Evolutionary conservation across 225 moss, liverwort and hornwort species (phyloP).

Genomic region (Bryum argenteum): DNA sequence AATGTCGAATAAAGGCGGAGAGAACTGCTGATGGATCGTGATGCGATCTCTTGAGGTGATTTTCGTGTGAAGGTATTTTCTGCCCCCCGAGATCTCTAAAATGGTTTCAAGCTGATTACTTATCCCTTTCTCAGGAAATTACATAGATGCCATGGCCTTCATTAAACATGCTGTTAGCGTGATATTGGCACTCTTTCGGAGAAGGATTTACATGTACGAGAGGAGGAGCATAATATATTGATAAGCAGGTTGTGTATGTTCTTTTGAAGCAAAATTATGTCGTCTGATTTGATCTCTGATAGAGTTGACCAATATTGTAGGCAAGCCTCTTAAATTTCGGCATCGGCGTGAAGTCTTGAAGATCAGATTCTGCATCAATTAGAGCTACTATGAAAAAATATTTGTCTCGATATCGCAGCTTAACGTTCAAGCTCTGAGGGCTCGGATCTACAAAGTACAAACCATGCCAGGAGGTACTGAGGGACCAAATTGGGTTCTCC

Average conservation of each 20-base stretch:
- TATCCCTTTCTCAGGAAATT: neutral
- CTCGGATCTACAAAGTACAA: constrained; percentile 26
- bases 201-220: constrained; percentile 4
- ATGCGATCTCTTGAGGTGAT: constrained; percentile 18
- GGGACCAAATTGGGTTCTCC: constrained; percentile 84
- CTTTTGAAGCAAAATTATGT: constrained; percentile 3
- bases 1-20: neutral
- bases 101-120: constrained; percentile 5
- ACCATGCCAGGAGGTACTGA: constrained; percentile 59
- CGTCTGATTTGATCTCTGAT: constrained; percentile 12
- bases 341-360: constrained; percentile 19
- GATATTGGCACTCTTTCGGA: neutral
- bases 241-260: constrained; percentile 13
- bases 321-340: constrained; percentile 16
- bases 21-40: constrained; percentile 3
- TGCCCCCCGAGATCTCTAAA: neutral
- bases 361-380: constrained; percentile 28
- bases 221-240: constrained; percentile 1
- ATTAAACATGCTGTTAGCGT: constrained; percentile 1
- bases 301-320: constrained; percentile 30
- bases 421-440: constrained; percentile 14
- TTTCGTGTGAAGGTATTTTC: constrained; percentile 23
- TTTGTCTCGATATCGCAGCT: constrained; percentile 18
- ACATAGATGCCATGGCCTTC: constrained; percentile 3
- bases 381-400: constrained; percentile 25